Base-by-base conservation (phyloP, 75 land plant species). In the Isoetes taiwanensis region DNA sequence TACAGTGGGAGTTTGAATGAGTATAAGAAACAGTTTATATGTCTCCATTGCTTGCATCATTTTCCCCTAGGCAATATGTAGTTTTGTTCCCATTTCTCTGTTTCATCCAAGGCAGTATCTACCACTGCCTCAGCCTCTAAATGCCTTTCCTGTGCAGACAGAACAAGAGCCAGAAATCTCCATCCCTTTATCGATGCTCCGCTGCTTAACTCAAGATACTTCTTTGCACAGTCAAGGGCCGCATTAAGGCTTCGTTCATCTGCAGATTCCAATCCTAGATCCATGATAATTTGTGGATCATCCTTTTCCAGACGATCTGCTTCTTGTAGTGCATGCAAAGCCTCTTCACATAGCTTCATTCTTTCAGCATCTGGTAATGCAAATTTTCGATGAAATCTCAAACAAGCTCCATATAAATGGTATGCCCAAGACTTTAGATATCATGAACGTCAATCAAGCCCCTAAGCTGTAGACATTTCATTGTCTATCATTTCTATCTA, bases 81-180 rank as follows among this genome's bases (percentile, higher is more conserved):
- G n/a, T 23, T 46, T 46, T 8, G 50, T n/a, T 46, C 50, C n/a
- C n/a, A 6, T 6, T 5, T 6, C 8, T 19, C 25, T 23, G 23
- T n/a, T n/a, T 46, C 50, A 19, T 46, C n/a, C 19, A 46, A 46
- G 6, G 12, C 50, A 23, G 50, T 23, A 46, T 46, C 50, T 3
- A 46, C 16, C 6, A 46, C 50, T 3, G 23, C 5, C 50, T 46
- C 50, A 6, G 50, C 5, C 50, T 46, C 50, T 6, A 5, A 4
- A 46, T 6, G n/a, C 19, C 50, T 46, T n/a, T 6, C 12, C 19
- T 46, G 50, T n/a, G 50, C 50, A 37, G 38, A 37, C 19, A 46
- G 16, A 5, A 46, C 50, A n/a, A 46, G 50, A 46, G 50, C 50
- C 8, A 46, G 50, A n/a, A 46, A 46, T n/a, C 50, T 46, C 50